phyloP scores from a whole-genome alignment of 2,329 filamentous ascomycete species.

The Hypoxylon sp. region DNA sequence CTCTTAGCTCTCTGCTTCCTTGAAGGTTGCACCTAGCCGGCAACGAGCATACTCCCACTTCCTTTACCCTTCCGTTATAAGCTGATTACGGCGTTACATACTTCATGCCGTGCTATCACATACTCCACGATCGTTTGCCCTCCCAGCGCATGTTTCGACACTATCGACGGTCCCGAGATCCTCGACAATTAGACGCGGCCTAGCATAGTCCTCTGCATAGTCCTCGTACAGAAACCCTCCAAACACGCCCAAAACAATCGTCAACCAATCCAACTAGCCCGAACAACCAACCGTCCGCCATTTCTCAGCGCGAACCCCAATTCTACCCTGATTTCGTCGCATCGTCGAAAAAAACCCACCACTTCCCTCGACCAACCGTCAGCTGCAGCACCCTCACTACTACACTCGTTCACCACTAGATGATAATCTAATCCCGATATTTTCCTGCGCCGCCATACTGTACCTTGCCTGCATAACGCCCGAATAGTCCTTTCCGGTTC shows the following conservation, averaged over 20 bases:
- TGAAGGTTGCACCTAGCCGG: conserved; percentile 44
- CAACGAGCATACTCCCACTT: conserved; percentile 41
- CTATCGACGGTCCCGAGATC: conserved; percentile 34
- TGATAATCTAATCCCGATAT: conserved; percentile 32
- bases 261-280: conserved; percentile 33
- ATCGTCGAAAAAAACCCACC: conserved; percentile 44
- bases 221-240: conserved; percentile 17
- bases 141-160: conserved; percentile 38
- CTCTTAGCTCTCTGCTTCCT: conserved; percentile 37
- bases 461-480: conserved; percentile 31
- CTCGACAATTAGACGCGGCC: conserved; percentile 35
- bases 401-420: conserved; percentile 40
- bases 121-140: conserved; percentile 40
- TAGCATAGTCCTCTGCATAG: conserved; percentile 6
- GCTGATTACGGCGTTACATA: conserved; percentile 44
- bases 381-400: conserved; percentile 36
- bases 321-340: conserved; percentile 40
- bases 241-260: conserved; percentile 32
- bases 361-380: conserved; percentile 35
- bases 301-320: conserved; percentile 38
- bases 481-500: conserved; percentile 41
- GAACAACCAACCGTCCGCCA: conserved; percentile 27
- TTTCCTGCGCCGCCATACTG: conserved; percentile 27
- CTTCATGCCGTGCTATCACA: conserved; percentile 45
- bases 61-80: conserved; percentile 32